phyloP scores from a whole-genome alignment of 2,329 filamentous ascomycete species.

The Calonectria pseudoreteaudii region DNA sequence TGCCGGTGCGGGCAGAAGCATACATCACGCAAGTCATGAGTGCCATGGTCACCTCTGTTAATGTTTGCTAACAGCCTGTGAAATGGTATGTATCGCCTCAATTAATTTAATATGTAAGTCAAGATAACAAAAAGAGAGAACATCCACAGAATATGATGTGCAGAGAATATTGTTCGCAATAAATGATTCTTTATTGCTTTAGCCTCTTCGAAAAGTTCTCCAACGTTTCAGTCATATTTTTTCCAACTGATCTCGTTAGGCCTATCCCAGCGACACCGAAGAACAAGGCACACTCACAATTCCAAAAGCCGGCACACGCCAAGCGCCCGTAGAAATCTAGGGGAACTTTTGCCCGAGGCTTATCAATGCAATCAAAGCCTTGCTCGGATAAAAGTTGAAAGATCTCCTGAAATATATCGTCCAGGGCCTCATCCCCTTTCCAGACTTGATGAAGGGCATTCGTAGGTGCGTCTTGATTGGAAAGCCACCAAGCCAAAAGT shows the following conservation, averaged over 20 bases:
- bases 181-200: background rate
- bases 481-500: background rate
- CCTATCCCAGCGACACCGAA: too few relatives aligned
- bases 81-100: too few relatives aligned
- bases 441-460: background rate
- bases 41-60: too few relatives aligned
- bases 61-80: too few relatives aligned
- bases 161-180: too few relatives aligned
- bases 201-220: background rate
- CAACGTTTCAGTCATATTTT: background rate
- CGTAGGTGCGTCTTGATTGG: background rate
- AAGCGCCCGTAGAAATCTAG: background rate
- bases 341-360: background rate
- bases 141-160: too few relatives aligned
- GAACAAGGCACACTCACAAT: background rate
- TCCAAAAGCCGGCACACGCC: background rate
- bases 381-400: background rate
- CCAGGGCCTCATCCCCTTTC: background rate
- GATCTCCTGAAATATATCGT: background rate
- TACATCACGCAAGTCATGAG: too few relatives aligned
- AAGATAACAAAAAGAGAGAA: too few relatives aligned
- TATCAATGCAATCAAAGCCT: background rate
- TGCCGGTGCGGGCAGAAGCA: too few relatives aligned
- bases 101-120: too few relatives aligned
- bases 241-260: background rate